A percentile compares a stretch with the other conserved stretches of the same genome.
These are phyloP conservation scores for Parmelia sp. DNA, from an alignment of 495 filamentous ascomycete genomes.

Conservation along the genomic window DNA sequence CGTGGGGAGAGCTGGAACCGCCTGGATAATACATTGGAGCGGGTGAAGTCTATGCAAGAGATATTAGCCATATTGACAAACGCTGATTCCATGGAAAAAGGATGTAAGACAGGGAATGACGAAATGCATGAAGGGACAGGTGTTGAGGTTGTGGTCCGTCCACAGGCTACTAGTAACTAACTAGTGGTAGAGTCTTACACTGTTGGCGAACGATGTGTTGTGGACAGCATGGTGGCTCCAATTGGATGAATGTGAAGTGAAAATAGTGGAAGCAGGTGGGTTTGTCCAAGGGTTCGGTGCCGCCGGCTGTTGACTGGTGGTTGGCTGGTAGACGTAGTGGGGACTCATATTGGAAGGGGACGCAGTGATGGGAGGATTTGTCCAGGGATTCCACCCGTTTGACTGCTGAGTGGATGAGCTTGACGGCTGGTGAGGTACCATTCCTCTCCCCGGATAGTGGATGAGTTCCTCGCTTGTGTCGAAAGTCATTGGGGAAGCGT, in stretches of 20 bases:
- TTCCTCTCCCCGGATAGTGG: neutral
- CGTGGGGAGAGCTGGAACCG: neutral
- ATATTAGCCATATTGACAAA: slow-evolving; percentile 1
- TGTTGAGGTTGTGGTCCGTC: neutral
- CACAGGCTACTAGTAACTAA: neutral
- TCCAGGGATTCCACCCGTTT: neutral
- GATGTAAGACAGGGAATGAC: neutral
- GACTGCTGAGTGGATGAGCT: neutral
- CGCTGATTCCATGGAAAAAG: slow-evolving; percentile 2
- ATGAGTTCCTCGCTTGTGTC: neutral
- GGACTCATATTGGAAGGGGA: neutral
- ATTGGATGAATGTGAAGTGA: neutral
- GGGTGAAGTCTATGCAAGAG: slow-evolving; percentile 10
- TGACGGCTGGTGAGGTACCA: neutral
- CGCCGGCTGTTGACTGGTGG: neutral
- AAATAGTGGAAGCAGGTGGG: neutral
- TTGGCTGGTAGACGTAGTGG: slow-evolving; percentile 3
- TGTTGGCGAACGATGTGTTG: neutral
- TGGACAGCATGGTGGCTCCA: neutral
- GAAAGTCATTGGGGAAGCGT: neutral
- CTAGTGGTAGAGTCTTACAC: slow-evolving; percentile 1
- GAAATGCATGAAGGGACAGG: neutral
- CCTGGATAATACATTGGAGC: slow-evolving; percentile 15
- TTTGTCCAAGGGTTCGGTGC: neutral
- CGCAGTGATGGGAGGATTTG: neutral